Evolutionary conservation across 2,329 filamentous ascomycete genomes (phyloP), one percentile per base, ranked within the genome.

Genomic region (Aspergillus awamori): DNA sequence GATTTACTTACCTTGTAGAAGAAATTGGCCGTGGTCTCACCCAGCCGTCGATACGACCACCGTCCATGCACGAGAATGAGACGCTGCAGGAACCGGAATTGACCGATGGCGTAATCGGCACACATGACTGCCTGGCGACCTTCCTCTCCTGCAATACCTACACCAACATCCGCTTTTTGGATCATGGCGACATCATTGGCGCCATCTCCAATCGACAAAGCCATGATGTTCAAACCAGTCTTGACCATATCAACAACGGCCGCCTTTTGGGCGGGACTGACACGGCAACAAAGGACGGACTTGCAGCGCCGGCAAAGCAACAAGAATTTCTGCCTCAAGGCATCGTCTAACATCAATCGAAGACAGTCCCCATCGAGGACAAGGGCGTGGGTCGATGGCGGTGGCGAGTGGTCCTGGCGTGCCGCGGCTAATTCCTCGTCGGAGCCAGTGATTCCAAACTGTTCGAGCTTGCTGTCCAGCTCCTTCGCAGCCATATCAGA

Each of bases 171-270:
- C 13, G 93, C 93, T 78, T 96, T 92, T 77, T 97, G 93, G 70
- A 97, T 97, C 93, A 97, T 97, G 67, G 93, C 93, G 62, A 97
- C 92, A 76, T 97, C 93, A 74, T 97, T 97, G 73, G 93, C 93
- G 71, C 93, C 93, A 71, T 97, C 93, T 62, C 93, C 93, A 63
- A 97, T 90, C 2, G 92, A 93, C 36, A 97, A 83, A 0, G 94
- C 97, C 87, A 98, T 56, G 24, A 56, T 41, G 8, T 56, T 56
- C 53, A 56, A 56, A n/a, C 53, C 53, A 26, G 24, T 47, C 53
- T 45, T 56, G 5, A 56, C 53, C 53, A 56, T 56, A 8, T 56
- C 39, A 15, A 56, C 53, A 39, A 56, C 53, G 5, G 53, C 53
- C 17, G 53, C 53, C 17, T 56, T 56, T 17, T 56, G 53, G 26